A percentile compares a stretch with the other conserved stretches of the same genome.
These are phyloP conservation scores for Sonneratia caseolaris DNA, from an alignment of 345 rosid genomes.

Conservation along the genomic window DNA sequence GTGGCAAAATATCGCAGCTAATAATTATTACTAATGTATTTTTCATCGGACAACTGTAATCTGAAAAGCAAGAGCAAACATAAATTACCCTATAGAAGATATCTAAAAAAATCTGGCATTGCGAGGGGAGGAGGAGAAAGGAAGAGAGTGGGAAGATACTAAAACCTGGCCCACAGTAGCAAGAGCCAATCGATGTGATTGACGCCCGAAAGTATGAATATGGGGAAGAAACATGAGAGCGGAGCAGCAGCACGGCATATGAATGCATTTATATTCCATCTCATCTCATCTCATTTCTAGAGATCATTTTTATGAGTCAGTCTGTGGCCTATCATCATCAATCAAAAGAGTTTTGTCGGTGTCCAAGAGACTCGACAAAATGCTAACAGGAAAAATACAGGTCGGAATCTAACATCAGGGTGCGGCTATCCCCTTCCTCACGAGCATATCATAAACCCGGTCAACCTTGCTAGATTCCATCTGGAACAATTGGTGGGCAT, in stretches of 20 bases:
- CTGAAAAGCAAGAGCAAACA: no score
- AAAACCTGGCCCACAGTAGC: no score
- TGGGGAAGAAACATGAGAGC: background rate
- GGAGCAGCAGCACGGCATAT: background rate
- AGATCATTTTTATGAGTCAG: background rate
- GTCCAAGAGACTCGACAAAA: constrained; percentile 1
- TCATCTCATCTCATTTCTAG: background rate
- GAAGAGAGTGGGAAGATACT: no score
- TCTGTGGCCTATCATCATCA: background rate
- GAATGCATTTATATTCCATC: background rate
- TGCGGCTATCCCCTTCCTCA: constrained; percentile 81
- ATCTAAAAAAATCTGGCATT: no score
- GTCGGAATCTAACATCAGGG: constrained; percentile 9
- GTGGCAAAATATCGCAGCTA: no score
- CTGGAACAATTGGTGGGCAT: constrained; percentile 72
- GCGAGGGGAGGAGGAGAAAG: no score
- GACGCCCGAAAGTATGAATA: no score
- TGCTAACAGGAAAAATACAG: background rate
- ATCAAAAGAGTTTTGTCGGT: background rate
- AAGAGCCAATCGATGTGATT: no score
- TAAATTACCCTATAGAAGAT: no score
- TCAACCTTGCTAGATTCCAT: constrained; percentile 73
- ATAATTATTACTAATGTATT: no score
- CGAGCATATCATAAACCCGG: constrained; percentile 82
- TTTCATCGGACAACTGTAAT: no score